These are phyloP conservation scores for Thelonectria rubi DNA, from an alignment of 2,329 filamentous ascomycete species.

Conservation along the genomic window DNA sequence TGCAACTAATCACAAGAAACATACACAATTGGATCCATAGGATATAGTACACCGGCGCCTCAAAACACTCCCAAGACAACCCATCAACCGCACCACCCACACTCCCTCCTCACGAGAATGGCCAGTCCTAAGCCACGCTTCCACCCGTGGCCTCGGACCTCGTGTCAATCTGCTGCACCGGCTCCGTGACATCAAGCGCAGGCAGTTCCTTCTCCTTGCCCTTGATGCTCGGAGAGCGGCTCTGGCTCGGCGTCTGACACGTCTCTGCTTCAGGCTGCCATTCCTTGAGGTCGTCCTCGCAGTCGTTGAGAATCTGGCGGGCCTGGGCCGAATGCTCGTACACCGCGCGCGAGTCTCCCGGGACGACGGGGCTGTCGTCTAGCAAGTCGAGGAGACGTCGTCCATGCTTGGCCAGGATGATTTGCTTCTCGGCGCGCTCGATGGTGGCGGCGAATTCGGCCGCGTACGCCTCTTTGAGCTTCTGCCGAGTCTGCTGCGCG, in stretches of 20 bases:
- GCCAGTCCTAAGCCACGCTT: not conserved
- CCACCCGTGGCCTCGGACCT: not conserved
- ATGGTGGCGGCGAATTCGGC: constrained; percentile 89
- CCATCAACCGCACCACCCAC: not conserved
- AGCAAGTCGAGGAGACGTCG: constrained; percentile 84
- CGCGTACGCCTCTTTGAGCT: constrained; percentile 94
- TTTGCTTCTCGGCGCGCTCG: constrained; percentile 96
- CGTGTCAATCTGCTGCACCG: constrained; percentile 27
- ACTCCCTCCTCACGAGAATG: not conserved
- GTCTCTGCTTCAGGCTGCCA: constrained; percentile 67
- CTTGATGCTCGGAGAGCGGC: constrained; percentile 36
- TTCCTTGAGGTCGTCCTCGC: constrained; percentile 84
- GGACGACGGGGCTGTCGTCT: constrained; percentile 89
- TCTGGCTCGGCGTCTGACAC: constrained; percentile 38
- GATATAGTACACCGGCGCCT: constrained; percentile 13
- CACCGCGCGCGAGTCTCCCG: constrained; percentile 77
- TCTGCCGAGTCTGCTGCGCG: constrained; percentile 77
- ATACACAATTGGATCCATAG: constrained; percentile 7
- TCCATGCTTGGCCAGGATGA: constrained; percentile 90
- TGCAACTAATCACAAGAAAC: not conserved
- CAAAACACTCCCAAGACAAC: not conserved
- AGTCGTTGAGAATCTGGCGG: constrained; percentile 88
- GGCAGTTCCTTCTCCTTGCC: constrained; percentile 42
- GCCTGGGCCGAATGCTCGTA: constrained; percentile 75
- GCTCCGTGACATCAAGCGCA: constrained; percentile 21